These are phyloP conservation scores for Draba incana DNA, from an alignment of 345 rosid species.

Conservation along the genomic window DNA sequence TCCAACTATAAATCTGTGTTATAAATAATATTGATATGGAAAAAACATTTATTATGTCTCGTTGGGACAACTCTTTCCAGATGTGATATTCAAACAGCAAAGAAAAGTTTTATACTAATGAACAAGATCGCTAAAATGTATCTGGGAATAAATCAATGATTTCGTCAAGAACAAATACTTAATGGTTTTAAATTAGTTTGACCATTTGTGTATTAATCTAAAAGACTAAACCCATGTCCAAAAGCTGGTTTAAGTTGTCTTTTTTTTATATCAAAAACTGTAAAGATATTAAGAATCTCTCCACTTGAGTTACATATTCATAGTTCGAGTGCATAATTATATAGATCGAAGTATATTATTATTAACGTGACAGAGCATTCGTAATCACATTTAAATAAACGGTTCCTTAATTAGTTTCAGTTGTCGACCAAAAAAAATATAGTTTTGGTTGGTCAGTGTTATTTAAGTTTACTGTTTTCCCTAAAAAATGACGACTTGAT, in stretches of 20 bases:
- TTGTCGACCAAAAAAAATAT: too few species aligned
- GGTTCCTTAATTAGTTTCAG: too few species aligned
- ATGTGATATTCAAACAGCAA: conserved; percentile 23
- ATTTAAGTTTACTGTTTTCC: too few species aligned
- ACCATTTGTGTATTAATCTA: not conserved
- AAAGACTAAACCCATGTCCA: not conserved
- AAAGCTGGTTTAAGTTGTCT: not conserved
- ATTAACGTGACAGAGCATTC: too few species aligned
- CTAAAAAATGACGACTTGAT: not conserved
- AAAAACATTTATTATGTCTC: conserved; percentile 33
- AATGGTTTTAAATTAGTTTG: not conserved
- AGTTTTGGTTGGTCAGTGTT: too few species aligned
- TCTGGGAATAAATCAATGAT: conserved; percentile 18
- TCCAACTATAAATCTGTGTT: conserved; percentile 19
- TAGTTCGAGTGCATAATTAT: too few species aligned
- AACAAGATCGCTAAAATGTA: conserved; percentile 23
- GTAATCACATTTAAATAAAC: too few species aligned
- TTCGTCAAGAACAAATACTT: not conserved
- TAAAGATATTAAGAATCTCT: conserved; percentile 28
- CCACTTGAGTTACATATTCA: too few species aligned
- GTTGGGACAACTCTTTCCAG: conserved; percentile 36
- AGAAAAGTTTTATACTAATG: conserved; percentile 20
- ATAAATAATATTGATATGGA: conserved; percentile 21
- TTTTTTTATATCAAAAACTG: conserved; percentile 20
- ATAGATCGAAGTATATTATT: too few species aligned